These are phyloP conservation scores for Diaporthe velutina DNA, from an alignment of 2,329 filamentous ascomycete species.

Conservation along the genomic window DNA sequence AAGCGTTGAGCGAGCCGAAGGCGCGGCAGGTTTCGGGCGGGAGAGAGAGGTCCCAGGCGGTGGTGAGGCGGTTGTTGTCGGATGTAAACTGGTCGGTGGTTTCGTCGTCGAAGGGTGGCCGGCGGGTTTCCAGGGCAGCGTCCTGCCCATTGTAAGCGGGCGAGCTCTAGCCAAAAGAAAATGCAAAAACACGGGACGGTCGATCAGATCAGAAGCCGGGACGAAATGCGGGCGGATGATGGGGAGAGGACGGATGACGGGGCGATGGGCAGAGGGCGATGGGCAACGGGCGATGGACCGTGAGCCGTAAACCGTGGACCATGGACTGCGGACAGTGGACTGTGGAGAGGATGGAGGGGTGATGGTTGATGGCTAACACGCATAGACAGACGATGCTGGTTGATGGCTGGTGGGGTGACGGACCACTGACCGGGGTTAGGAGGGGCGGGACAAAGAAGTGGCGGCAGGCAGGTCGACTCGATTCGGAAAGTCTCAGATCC, in stretches of 20 bases:
- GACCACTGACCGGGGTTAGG: background rate
- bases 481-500: slow-evolving; percentile 18
- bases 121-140: slow-evolving; percentile 36
- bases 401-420: background rate
- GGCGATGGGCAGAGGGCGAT: background rate
- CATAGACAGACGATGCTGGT: background rate
- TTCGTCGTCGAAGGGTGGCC: background rate
- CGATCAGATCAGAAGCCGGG: slow-evolving; percentile 8
- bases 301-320: background rate
- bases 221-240: background rate
- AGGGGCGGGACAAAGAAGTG: background rate
- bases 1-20: slow-evolving; percentile 13
- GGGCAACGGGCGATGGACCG: background rate
- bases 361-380: slow-evolving; percentile 11
- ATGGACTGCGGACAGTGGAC: background rate
- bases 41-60: slow-evolving; percentile 5
- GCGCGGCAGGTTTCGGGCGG: slow-evolving; percentile 7
- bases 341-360: background rate
- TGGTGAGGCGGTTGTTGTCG: slow-evolving; percentile 20
- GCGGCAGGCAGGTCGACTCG: slow-evolving; percentile 17
- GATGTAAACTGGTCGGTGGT: background rate
- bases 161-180: background rate
- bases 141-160: slow-evolving; percentile 33
- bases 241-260: background rate
- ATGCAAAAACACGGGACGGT: background rate